A percentile compares a stretch with the other conserved stretches of the same genome.
These are phyloP conservation scores for Schizopora paradoxa DNA, from an alignment of 1,284 basidiomycete species.

Conservation along the genomic window DNA sequence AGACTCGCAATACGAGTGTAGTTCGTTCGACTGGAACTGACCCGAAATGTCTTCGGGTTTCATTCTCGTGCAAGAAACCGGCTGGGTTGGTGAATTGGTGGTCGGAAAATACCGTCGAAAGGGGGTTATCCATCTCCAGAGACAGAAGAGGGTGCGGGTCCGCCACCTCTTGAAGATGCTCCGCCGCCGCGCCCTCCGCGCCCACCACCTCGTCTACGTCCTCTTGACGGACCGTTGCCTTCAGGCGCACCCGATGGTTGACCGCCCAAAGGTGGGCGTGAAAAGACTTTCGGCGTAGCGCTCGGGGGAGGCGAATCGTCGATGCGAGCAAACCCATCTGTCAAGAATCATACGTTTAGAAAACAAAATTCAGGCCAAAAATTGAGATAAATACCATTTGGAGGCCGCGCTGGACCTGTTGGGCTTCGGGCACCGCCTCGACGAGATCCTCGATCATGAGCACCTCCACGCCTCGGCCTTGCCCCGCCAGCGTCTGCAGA, in stretches of 20 bases:
- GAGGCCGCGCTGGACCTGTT: not conserved
- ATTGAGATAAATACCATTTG: not conserved
- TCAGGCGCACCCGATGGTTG: not conserved
- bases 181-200: conserved; percentile 9
- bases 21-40: too few relatives aligned
- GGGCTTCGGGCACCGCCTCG: not conserved
- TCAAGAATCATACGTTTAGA: not conserved
- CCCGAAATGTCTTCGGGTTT: too few relatives aligned
- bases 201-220: conserved; percentile 7
- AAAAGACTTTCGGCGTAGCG: not conserved
- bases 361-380: not conserved
- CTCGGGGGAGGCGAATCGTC: conserved; percentile 3
- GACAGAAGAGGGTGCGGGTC: too few relatives aligned
- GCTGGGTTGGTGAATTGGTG: too few relatives aligned
- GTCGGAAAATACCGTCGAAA: too few relatives aligned
- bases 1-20: too few relatives aligned
- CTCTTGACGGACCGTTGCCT: not conserved
- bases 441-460: conserved; percentile 5
- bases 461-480: conserved; percentile 12
- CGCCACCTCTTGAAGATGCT: too few relatives aligned
- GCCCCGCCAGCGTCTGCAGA: conserved; percentile 7
- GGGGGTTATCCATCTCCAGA: too few relatives aligned
- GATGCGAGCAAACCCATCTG: conserved; percentile 3
- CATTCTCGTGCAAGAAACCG: too few relatives aligned
- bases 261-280: not conserved